Evolutionary conservation across 164 flowering plant genomes (phyloP).

Genomic region (Stephania yunnanensis): DNA sequence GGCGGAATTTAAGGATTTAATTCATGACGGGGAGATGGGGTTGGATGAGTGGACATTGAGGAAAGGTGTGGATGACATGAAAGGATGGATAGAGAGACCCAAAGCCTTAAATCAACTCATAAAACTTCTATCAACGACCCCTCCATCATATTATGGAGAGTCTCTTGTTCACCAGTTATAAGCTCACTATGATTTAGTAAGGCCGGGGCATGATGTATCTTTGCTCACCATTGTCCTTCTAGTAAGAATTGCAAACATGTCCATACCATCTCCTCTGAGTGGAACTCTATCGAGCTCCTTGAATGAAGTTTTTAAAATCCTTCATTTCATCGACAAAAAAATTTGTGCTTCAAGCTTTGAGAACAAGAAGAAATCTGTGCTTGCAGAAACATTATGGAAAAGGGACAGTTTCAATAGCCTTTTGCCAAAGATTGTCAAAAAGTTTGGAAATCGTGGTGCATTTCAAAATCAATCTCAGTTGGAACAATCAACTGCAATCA

Average conservation of each 20-base stretch:
- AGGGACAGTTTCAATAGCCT: neutral
- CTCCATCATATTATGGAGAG: neutral
- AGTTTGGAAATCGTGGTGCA: neutral
- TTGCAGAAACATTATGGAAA: neutral
- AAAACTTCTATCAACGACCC: neutral
- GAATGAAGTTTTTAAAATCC: neutral
- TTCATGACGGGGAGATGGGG: neutral
- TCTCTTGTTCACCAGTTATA: neutral
- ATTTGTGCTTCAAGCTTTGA: neutral
- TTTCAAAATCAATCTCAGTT: neutral
- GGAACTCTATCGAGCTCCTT: neutral
- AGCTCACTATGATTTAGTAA: neutral
- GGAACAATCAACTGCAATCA: neutral
- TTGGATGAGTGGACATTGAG: neutral
- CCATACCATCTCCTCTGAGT: neutral
- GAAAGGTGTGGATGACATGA: neutral
- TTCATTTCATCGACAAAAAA: neutral
- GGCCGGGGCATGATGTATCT: neutral
- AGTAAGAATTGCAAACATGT: slow-evolving; percentile 1
- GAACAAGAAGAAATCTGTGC: neutral
- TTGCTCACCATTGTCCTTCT: neutral
- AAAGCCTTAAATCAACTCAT: neutral
- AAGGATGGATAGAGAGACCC: neutral
- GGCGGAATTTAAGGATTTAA: neutral
- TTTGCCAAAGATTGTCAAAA: no score